Percentiles rank a stretch among this genome's conserved stretches.
Evolutionary conservation across 192 early-diverging fungal species (phyloP).

Genomic region (Coemansia sp.): DNA sequence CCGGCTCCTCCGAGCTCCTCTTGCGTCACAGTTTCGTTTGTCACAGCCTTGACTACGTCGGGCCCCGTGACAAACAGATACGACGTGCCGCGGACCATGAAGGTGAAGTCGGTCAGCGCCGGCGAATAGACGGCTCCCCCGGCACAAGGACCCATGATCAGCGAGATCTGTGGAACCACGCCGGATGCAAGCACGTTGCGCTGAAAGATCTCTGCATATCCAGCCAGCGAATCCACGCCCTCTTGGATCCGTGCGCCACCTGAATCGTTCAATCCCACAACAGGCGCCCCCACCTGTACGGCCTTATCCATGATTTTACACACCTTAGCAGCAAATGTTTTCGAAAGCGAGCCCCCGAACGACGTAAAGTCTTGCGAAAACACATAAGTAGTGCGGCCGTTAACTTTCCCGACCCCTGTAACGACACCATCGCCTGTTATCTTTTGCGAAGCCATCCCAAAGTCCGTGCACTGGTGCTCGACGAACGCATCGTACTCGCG

Average conservation of each 20-base stretch:
- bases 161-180: slow-evolving; percentile 91
- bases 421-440: slow-evolving; percentile 95
- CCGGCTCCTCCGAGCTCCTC: slow-evolving; percentile 92
- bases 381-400: slow-evolving; percentile 85
- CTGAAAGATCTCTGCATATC: slow-evolving; percentile 96
- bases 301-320: slow-evolving; percentile 95
- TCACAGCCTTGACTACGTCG: slow-evolving; percentile 94
- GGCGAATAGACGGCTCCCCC: slow-evolving; percentile 98
- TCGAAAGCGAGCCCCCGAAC: slow-evolving; percentile 87
- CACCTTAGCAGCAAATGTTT: slow-evolving; percentile 87
- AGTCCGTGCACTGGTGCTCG: slow-evolving; percentile 90
- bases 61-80: slow-evolving; percentile 97
- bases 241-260: slow-evolving; percentile 98
- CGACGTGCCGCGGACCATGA: slow-evolving; percentile 96
- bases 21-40: slow-evolving; percentile 91
- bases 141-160: slow-evolving; percentile 98
- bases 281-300: slow-evolving; percentile 86
- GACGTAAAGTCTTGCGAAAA: slow-evolving; percentile 95
- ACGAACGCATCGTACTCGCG: slow-evolving; percentile 92
- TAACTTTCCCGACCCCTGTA: slow-evolving; percentile 93
- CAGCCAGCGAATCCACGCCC: slow-evolving; percentile 93
- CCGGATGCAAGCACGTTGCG: slow-evolving; percentile 91
- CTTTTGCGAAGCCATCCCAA: slow-evolving; percentile 79
- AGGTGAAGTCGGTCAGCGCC: slow-evolving; percentile 93
- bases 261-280: slow-evolving; percentile 95